A percentile compares a stretch with the other conserved stretches of the same genome.
Evolutionary conservation across 441 rosid species (phyloP).

Genomic region (Gossypium trilobum): DNA sequence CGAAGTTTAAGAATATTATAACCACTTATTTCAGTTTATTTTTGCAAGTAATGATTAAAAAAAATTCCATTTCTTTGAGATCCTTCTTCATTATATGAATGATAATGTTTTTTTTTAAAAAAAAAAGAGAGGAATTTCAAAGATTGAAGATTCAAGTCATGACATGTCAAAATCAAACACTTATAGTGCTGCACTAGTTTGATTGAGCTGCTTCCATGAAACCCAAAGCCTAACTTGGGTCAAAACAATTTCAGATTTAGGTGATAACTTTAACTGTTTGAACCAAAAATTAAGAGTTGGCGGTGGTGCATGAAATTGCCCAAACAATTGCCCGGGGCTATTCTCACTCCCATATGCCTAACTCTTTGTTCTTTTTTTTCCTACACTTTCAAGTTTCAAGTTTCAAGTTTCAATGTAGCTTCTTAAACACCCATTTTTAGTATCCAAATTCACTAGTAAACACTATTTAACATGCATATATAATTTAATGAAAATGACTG

Average conservation of each 20-base stretch:
- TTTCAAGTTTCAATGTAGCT: neutral
- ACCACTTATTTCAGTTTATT: neutral
- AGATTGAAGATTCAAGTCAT: neutral
- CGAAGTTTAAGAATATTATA: neutral
- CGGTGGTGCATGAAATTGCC: slow-evolving; percentile 17
- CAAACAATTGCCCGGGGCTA: slow-evolving; percentile 28
- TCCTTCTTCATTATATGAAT: neutral
- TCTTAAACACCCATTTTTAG: neutral
- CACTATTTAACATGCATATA: neutral
- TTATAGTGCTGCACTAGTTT: neutral
- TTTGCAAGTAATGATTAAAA: neutral
- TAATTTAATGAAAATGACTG: neutral
- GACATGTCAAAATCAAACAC: neutral
- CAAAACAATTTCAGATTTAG: neutral
- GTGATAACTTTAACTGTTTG: neutral
- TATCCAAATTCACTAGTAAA: neutral
- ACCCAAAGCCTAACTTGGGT: neutral
- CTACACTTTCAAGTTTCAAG: neutral
- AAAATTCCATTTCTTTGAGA: neutral
- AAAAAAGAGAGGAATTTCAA: neutral
- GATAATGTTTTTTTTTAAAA: neutral
- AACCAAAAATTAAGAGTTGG: neutral
- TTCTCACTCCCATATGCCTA: slow-evolving; percentile 12
- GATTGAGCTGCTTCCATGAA: neutral
- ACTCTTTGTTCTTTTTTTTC: slow-evolving; percentile 3